These are phyloP conservation scores for Penicillium psychrosexuale DNA, from an alignment of 2,329 filamentous ascomycete species.

Conservation along the genomic window DNA sequence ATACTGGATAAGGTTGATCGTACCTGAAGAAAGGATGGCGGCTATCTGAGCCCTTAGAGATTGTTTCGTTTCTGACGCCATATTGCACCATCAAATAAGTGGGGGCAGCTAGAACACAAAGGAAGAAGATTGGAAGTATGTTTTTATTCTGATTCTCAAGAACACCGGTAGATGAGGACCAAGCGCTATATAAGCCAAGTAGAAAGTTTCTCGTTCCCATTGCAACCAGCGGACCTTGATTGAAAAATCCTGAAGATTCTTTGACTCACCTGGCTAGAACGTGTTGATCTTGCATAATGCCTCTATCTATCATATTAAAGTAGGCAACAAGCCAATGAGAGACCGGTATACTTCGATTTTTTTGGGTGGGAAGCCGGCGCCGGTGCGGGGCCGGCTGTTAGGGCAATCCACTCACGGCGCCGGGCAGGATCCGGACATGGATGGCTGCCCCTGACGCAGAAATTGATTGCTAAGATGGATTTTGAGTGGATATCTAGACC, in stretches of 20 bases:
- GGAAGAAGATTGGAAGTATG: neutral
- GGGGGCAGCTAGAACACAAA: neutral
- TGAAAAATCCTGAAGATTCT: conserved; percentile 5
- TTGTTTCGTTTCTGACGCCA: conserved; percentile 4
- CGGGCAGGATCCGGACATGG: conserved; percentile 21
- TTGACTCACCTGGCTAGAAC: conserved; percentile 24
- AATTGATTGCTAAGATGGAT: neutral
- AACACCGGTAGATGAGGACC: neutral
- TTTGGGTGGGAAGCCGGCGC: conserved; percentile 18
- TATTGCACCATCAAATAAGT: conserved; percentile 1
- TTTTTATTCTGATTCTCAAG: neutral
- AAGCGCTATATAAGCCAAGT: conserved; percentile 15
- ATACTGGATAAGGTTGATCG: neutral
- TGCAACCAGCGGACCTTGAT: conserved; percentile 6
- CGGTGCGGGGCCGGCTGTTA: conserved; percentile 18
- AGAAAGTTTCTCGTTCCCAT: neutral
- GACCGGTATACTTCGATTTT: conserved; percentile 16
- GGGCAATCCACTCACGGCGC: conserved; percentile 18
- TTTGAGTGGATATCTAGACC: neutral
- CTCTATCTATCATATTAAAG: conserved; percentile 16
- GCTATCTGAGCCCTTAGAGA: conserved; percentile 8
- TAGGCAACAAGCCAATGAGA: conserved; percentile 16
- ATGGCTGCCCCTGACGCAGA: conserved; percentile 7
- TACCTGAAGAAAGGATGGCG: conserved; percentile 15
- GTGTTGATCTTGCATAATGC: conserved; percentile 10